Base-by-base conservation (phyloP, 345 rosid species). In the Salix caprea region DNA sequence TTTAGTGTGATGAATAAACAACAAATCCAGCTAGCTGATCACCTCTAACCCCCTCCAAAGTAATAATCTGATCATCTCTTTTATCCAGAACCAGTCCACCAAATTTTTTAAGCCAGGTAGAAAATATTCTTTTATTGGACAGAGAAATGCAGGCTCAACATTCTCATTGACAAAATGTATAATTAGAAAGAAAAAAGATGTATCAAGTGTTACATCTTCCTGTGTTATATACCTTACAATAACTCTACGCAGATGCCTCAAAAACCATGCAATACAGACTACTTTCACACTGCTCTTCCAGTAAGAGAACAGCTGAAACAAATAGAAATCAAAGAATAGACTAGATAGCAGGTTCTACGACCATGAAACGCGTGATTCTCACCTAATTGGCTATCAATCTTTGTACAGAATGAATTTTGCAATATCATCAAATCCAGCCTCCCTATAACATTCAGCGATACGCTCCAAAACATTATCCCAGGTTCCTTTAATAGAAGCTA, bases 401-500 rank as follows among this genome's bases (percentile, higher is more conserved):
- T 71, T 82, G 72, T 85, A 87, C 77, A 82, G 69, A 74, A 94
- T 52, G 66, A 94, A 92, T 58, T 77, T 85, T 0, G 96, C 93
- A 72, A 91, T 89, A 42, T 90, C 88, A 6, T 75, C 28, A 30
- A 91, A 82, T 62, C 97, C 94, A 60, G 89, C 97, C 65, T 92
- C 90, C 62, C 78, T 79, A 34, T 94, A 94, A 77, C 95, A 94
- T 70, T 88, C 89, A 42, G 92, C 93, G 48, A 91, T 82, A 16
- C 87, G 87, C 28, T 89, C 84, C 46, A 81, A 21, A 69, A 76
- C 83, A 67, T 85, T 91, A 15, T 81, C 83, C 98, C 98, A 92
- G 54, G 86, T 84, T 78, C 97, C 98, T 71, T 94, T 92, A 30
- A 92, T 85, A 73, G 96, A 92, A 71, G 92, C 97, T 77, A 94